Base-by-base conservation (phyloP, 768 basidiomycete species). In the Collybia sordida region DNA sequence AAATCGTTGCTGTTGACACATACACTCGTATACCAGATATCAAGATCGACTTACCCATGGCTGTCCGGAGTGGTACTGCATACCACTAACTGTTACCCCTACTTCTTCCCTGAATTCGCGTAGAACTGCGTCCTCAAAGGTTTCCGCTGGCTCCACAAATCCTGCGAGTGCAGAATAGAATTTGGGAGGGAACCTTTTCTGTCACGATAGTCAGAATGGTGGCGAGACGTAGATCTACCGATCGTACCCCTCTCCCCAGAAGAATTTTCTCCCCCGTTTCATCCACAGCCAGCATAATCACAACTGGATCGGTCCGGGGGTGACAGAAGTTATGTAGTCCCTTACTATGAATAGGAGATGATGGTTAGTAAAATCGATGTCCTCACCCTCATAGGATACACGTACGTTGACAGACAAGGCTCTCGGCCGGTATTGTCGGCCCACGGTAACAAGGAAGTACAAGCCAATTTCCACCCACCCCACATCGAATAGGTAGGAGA, bases 101-200 rank as follows among this genome's bases (percentile, higher is more conserved):
- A 90, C 89, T 65, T 97, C 95, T 64, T 98, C 95, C 83, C 90
- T 90, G 63, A 94, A 85, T 66, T 98, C 95, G 31, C 95, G 79
- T 50, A 80, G 73, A 28, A 97, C 93, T 2, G 94, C 87, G 56
- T 97, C 93, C 62, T 98, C 95, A 55, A 95, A 86, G 0, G 89
- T 83, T 65, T 98, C 95, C 4, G 88, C 93, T 3, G 93, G 92
- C 64, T 97, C 95, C 37, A 93, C 79, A 63, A 97, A 98, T 0
- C 95, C 94, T 1, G 93, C 91, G 17, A 97, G 69, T 41, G 91
- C 90, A 0, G 92, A 94, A 68, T 92, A 96, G 67, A 88, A 86
- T 42, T 72, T 81, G 2, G 64, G 70, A 6, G 84, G 83, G 63
- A 81, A 88, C 54, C 74, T 81, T 67, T 75, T 80, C 84, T 85